A percentile compares a stretch with the other conserved stretches of the same genome.
These are phyloP conservation scores for Echites panduratus DNA, from an alignment of 257 asterid genomes.

Conservation along the genomic window DNA sequence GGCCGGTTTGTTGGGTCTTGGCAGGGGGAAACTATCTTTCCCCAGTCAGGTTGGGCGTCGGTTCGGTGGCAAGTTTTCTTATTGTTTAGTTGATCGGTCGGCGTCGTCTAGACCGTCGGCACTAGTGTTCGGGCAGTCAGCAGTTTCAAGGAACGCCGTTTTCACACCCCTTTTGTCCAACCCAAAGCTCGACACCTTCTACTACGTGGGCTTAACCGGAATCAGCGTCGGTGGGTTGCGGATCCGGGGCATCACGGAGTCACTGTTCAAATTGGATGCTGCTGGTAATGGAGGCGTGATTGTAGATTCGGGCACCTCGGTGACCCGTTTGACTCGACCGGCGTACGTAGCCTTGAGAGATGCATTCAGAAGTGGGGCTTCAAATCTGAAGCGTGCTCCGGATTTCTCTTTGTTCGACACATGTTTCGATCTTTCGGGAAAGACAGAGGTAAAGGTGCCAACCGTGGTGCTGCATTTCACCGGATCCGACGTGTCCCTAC, in stretches of 20 bases:
- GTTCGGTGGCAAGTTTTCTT: constrained; percentile 63
- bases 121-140: constrained; percentile 55
- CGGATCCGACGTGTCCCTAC: constrained; percentile 75
- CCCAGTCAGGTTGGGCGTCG: constrained; percentile 57
- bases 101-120: constrained; percentile 56
- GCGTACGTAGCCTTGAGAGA: constrained; percentile 67
- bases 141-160: constrained; percentile 50
- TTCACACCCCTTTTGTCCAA: constrained; percentile 62
- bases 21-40: constrained; percentile 67
- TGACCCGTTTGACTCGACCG: constrained; percentile 66
- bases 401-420: constrained; percentile 73
- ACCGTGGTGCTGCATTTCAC: constrained; percentile 74
- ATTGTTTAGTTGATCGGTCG: constrained; percentile 76
- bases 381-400: constrained; percentile 35
- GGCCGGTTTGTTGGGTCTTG: constrained; percentile 83
- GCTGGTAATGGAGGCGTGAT: constrained; percentile 74
- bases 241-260: constrained; percentile 41
- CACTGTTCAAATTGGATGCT: constrained; percentile 49
- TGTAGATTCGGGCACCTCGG: constrained; percentile 85
- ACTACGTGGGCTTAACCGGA: constrained; percentile 62
- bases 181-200: constrained; percentile 69
- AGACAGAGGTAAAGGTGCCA: constrained; percentile 77
- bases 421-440: constrained; percentile 75
- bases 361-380: constrained; percentile 56
- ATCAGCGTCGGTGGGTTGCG: constrained; percentile 75